Evolutionary conservation across 805 yeast species (phyloP), one percentile per base, ranked within the genome.

Genomic region (Candida xyloterini): DNA sequence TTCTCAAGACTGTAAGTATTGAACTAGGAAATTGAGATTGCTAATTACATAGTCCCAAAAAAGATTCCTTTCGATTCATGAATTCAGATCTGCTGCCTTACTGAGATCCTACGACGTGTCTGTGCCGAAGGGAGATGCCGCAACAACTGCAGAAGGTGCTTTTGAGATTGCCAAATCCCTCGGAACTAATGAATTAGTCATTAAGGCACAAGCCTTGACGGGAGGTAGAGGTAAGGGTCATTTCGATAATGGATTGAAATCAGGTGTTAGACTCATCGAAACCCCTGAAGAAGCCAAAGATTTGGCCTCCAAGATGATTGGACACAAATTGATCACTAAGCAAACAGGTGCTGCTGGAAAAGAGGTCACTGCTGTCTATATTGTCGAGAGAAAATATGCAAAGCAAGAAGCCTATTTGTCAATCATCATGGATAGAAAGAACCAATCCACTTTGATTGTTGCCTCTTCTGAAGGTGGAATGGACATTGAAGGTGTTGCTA

Each of bases 181-280:
- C 60, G 75, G 76, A 54, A 75, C 85, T 51, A 80, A 81, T 59
- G 95, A 85, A 57, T 73, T 93, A 67, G 99, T 93, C 49, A 76
- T 93, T 66, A 93, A 93, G 74, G 99, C 99, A 47, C 99, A 93
- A 73, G 97, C 96, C 34, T 77, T 93, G 60, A 90, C 99, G 44
- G 99, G 99, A 71, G 99, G 99, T 62, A 83, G 99, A 71, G 99
- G 99, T 70, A 93, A 93, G 69, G 99, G 99, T 50, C 90, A 87
- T 68, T 90, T 93, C 53, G 96, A 90, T 70, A 81, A 81, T 57
- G 99, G 99, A 38, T 79, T 87, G 63, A 81, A 91, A 71, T 95
- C 97, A 36, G 99, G 99, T 74, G 96, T 93, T 59, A 84, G 88
- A 71, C 75, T 93, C 68, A 86, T 87, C 55, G 73, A 81, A 43